phyloP scores from a whole-genome alignment of 768 basidiomycete species.

The Auricularia heimuer region DNA sequence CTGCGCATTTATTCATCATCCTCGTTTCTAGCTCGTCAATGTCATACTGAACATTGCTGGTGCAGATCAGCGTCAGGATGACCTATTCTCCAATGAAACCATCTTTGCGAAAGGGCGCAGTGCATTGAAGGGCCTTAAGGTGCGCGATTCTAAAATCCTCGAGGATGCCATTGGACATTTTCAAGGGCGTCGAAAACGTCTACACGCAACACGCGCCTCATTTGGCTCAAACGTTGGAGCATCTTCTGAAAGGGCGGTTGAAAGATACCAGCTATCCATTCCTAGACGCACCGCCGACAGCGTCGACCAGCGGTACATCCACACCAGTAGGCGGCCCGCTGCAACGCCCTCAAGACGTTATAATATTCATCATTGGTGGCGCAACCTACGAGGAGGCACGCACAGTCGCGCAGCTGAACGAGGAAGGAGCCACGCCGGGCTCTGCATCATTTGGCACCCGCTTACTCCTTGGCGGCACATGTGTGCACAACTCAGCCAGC shows the following conservation, averaged over 20 bases:
- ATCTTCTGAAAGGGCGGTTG: constrained; percentile 75
- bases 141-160: constrained; percentile 19
- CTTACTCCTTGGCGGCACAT: constrained; percentile 86
- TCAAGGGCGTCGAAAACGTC: constrained; percentile 93
- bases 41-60: constrained; percentile 85
- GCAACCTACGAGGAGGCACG: constrained; percentile 94
- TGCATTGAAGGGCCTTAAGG: constrained; percentile 92
- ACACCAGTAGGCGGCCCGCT: constrained; percentile 42
- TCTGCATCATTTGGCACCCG: constrained; percentile 57
- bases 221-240: constrained; percentile 83
- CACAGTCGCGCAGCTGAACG: constrained; percentile 75
- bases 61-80: constrained; percentile 93
- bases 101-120: constrained; percentile 89
- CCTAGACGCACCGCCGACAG: constrained; percentile 45
- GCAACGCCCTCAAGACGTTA: constrained; percentile 84
- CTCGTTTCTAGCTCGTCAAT: constrained; percentile 39
- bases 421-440: constrained; percentile 46
- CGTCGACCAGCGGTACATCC: constrained; percentile 46
- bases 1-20: neutral
- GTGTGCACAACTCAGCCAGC: constrained; percentile 89
- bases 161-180: constrained; percentile 7
- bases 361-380: constrained; percentile 94
- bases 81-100: constrained; percentile 92
- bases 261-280: constrained; percentile 88
- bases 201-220: constrained; percentile 97